Base-by-base conservation (phyloP, 805 yeast species). In the Wickerhamiella lipophila region DNA sequence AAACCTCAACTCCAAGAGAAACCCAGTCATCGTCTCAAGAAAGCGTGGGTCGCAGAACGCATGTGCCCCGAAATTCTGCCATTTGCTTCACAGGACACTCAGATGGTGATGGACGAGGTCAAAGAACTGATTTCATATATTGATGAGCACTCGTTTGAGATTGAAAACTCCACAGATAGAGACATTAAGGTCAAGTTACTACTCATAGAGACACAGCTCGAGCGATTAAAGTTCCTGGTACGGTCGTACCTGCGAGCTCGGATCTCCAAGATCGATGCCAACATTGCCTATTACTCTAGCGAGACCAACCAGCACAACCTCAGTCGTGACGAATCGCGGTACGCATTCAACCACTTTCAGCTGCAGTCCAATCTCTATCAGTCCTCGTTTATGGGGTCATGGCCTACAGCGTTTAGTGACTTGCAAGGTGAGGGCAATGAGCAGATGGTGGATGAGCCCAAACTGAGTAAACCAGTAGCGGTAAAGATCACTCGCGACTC, bases 151-250 rank as follows among this genome's bases (percentile, higher is more conserved):
- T 81, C 94, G 7, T 79, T 85, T 59, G 88, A 83, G 49, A 68
- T 82, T 34, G 83, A 82, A 47, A 76, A 56, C n/a, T 54, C 55
- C 1, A 51, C 48, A 6, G 54, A 35, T 36, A 12, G 22, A 12
- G 38, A 42, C 15, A 34, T 42, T 26, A 48, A 48, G 16, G 19
- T 48, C 13, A n/a, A n/a, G 6, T 42, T 29, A 22, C 76, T 92
- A 68, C 76, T 94, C 21, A 79, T 89, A 56, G 98, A 92, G 60
- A 81, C 94, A 12, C 97, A 92, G 56, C 72, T 92, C 21, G 97
- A 92, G 58, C 68, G 98, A 50, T 75, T 86, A 26, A 85, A 81
- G 57, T 92, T 81, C 61, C 64, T 89, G 30, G 70, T 88, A n/a
- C 67, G 96, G 46, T 74, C 85, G 12, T 89, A 86, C 61, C 68